phyloP scores from a whole-genome alignment of 768 basidiomycete genomes.

The Austroboletus festivus region DNA sequence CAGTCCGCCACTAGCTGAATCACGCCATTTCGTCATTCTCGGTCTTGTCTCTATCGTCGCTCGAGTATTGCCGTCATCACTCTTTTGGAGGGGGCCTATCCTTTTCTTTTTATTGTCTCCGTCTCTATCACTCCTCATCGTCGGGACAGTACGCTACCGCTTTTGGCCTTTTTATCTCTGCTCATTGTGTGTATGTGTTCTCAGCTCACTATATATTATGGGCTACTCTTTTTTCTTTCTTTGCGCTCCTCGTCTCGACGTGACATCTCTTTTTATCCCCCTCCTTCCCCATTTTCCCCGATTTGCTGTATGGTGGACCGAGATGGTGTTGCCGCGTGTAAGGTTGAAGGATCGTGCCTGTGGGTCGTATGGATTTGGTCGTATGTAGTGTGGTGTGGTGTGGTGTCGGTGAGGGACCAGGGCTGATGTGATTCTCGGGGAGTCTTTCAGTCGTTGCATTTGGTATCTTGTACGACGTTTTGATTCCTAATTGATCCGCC shows the following conservation, averaged over 20 bases:
- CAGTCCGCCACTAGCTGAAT: conserved; percentile 9
- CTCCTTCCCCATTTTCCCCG: background rate
- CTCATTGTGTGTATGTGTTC: conserved; percentile 22
- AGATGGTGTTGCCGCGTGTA: conserved; percentile 11
- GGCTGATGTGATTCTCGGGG: background rate
- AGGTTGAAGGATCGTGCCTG: conserved; percentile 15
- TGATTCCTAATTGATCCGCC: conserved; percentile 5
- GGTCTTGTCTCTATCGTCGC: conserved; percentile 10
- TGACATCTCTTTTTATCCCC: conserved; percentile 12
- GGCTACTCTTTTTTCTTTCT: conserved; percentile 19
- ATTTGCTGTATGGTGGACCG: conserved; percentile 17
- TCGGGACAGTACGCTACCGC: conserved; percentile 14
- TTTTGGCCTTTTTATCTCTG: conserved; percentile 9
- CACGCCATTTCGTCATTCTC: conserved; percentile 14
- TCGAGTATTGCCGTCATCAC: conserved; percentile 12
- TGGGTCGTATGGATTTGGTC: conserved; percentile 9
- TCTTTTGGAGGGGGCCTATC: conserved; percentile 8
- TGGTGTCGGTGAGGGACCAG: conserved; percentile 7
- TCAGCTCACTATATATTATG: conserved; percentile 30
- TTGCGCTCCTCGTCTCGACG: conserved; percentile 19
- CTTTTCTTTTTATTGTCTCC: conserved; percentile 7
- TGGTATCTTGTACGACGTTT: conserved; percentile 7
- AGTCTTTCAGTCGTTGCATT: conserved; percentile 1
- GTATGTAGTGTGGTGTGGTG: conserved; percentile 3
- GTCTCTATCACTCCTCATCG: conserved; percentile 8